Evolutionary conservation across 2,329 filamentous ascomycete species (phyloP), one percentile per base, ranked within the genome.

Genomic region (Pseudonectria foliicola): DNA sequence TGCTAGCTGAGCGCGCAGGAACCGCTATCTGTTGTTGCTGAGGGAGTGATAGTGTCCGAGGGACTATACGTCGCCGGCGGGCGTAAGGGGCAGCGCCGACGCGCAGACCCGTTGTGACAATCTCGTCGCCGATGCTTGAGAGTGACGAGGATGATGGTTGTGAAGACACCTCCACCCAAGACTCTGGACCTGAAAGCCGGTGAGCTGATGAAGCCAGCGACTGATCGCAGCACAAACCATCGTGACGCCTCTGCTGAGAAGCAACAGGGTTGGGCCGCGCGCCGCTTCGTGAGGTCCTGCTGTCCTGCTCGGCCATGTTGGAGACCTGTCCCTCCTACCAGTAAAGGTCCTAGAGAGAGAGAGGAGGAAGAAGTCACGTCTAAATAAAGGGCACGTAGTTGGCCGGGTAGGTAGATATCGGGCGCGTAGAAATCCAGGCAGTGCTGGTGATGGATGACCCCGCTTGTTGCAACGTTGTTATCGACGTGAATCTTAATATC

Each of bases 131-230:
- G 55, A 82, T 79, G 35, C 79, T 95, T 13, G 89, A 95, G 10
- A 95, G 69, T 11, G 89, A 95, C 3, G 90, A 95, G 3, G 90
- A 94, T 0, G 90, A 95, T 7, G 90, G 88, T 50, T 92, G 86
- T 4, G 90, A 95, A 30, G 84, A 78, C 41, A 98, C 80, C 60
- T 98, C 90, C 50, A 96, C 79, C 92, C 92, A 98, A 7, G 92
- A 95, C 66, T 96, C 92, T 89, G 68, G 47, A 38, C 31, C 24
- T 28, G 16, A 10, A 33, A 15, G 13, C 23, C 7, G 11, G 37
- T 52, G 38, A 53, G 40, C 26, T 32, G 33, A 31, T 16, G 15
- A 29, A 24, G 25, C 14, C 13, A 29, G 31, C 15, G 28, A 23
- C 27, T 34, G 27, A 29, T n/a, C 27, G 24, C 31, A 37, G 11